Evolutionary conservation across 2,329 filamentous ascomycete genomes (phyloP), one percentile per base, ranked within the genome.

Genomic region (Colletotrichum viniferum): DNA sequence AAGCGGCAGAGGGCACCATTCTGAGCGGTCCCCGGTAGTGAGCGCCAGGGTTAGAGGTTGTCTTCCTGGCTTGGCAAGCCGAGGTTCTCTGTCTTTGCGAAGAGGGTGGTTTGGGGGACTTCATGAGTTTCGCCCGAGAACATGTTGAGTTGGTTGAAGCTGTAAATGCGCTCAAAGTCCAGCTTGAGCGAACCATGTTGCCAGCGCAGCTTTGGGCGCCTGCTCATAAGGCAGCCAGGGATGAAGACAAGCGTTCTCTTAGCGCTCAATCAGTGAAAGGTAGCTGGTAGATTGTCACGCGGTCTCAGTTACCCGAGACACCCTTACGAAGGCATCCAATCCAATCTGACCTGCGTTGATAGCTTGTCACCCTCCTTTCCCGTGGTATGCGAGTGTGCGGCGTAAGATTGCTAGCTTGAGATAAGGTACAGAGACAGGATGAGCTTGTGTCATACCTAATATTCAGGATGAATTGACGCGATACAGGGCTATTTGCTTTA

Each of bases 281-380:
- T 34, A n/a, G 61, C 48, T 14, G 52, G 30, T 34, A n/a, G 52
- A 52, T 7, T 48, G 55, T 61, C 62, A 74, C 36, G 55, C 68
- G 72, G 72, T 74, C 72, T 74, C 52, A 70, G 60, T n/a, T 71
- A 69, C n/a, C 71, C 58, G 65, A 73, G 71, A 73, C 58, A 70
- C 38, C 58, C 48, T 18, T 26, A 38, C 28, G 34, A 70, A 58
- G 43, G 21, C 26, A 74, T 70, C 67, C 67, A 74, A 56, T 71
- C 32, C 61, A 30, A 48, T 60, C 7, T 28, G 21, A 28, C n/a
- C 32, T 26, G n/a, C 26, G n/a, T 26, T 36, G 34, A 18, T 56
- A 55, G 21, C 36, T 67, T 55, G 36, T 38, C 28, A 12, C 28
- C 34, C 67, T 55, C 67, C 36, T 36, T 52, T 61, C 58, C n/a